Evolutionary conservation across 306 rosid species (phyloP), one percentile per base, ranked within the genome.

Genomic region (Sphenostylis stenocarpa): DNA sequence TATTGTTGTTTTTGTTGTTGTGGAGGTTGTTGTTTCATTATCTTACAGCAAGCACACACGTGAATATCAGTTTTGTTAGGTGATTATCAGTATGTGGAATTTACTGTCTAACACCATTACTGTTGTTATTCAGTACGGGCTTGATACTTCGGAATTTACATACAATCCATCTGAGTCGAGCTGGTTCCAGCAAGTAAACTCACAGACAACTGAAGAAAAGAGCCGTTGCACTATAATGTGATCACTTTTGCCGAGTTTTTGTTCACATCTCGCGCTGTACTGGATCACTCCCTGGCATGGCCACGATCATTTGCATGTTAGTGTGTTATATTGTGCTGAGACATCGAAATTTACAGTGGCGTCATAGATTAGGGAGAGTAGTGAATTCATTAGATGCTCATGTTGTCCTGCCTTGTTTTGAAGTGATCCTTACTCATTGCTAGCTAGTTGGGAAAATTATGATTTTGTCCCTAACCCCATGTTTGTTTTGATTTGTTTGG

Each of bases 111-210:
- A 73, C 83, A 49, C 56, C 13, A 38, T 33, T 39, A 10, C 7
- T 61, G 69, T 33, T 76, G 58, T 65, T 43, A 36, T 81, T 71
- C 98, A 96, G 99, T 96, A 96, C 15, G 98, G 99, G 76, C 89
- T 96, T 11, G 98, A 96, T 79, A 96, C 99, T 36, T 70, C 99
- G 0, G 96, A 92, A 85, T 96, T 91, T 57, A 91, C 99, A 26
- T 96, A 96, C 93, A 91, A 96, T 83, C 99, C 99, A 44, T 92
- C 91, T 1, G 99, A 92, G 83, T 82, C 99, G 16, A 47, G 83
- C 60, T 88, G 97, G 90, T 73, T 21, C 82, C 97, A 88, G 89
- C 98, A 86, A 81, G 91, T 43, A 38, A 77, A 83, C 68, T 14
- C 91, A 7, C 99, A 96, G 80, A 94, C 96, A 75, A 67, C 91